These are phyloP conservation scores for Podosphaera xanthii DNA, from an alignment of 2,329 filamentous ascomycete genomes.

Conservation along the genomic window DNA sequence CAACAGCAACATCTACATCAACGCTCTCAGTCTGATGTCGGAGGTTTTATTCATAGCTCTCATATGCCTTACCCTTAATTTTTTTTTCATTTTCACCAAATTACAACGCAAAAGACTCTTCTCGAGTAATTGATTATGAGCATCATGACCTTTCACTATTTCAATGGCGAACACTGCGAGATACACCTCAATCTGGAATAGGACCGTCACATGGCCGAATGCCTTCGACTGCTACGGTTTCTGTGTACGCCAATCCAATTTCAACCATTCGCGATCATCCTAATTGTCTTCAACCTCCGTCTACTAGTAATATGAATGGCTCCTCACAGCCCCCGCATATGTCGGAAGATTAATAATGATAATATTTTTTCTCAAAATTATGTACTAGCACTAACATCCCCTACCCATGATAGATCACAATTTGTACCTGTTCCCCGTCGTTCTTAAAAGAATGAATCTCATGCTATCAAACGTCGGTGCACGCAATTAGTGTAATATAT, in stretches of 20 bases:
- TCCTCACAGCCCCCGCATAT: not conserved
- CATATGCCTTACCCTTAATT: not conserved
- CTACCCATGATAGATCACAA: too few species aligned
- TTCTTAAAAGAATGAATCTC: too few species aligned
- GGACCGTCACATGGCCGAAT: not conserved
- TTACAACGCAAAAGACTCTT: not conserved
- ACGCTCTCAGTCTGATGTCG: constrained; percentile 14
- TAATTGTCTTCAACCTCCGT: not conserved
- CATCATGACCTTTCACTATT: not conserved
- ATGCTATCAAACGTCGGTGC: too few species aligned
- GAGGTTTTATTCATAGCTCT: not conserved
- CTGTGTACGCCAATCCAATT: not conserved
- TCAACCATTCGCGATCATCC: not conserved
- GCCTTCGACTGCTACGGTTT: not conserved
- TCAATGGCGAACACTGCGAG: not conserved
- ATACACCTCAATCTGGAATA: not conserved
- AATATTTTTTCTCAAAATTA: not conserved
- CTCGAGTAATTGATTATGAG: not conserved
- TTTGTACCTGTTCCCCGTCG: too few species aligned
- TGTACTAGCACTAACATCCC: too few species aligned
- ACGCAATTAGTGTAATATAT: too few species aligned
- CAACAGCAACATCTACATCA: constrained; percentile 8
- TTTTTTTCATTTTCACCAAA: not conserved
- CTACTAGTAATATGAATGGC: not conserved
- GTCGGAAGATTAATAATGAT: not conserved